Conservation (phyloP, 805 yeast species). For the Blastobotrys mokoenaii region DNA sequence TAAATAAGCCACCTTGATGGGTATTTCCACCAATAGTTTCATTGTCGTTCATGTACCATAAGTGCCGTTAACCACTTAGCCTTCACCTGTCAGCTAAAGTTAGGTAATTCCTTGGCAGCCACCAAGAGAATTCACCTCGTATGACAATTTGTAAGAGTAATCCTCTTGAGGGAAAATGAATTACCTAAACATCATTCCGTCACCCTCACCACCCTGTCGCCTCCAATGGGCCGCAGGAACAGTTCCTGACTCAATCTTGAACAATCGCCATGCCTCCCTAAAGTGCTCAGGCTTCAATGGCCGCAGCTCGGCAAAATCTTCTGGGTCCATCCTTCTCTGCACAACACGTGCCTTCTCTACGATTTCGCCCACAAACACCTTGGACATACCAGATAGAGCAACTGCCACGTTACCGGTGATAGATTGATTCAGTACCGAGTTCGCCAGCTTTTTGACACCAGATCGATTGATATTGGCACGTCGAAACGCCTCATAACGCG, state of each 20-base stretch:
- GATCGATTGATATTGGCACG: conserved; percentile 66
- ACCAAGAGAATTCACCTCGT: too few species aligned
- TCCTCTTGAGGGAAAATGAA: too few species aligned
- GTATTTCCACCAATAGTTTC: too few species aligned
- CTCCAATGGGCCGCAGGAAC: conserved; percentile 62
- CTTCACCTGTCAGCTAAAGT: too few species aligned
- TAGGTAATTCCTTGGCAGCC: too few species aligned
- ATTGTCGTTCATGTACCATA: too few species aligned
- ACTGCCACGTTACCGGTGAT: conserved; percentile 74
- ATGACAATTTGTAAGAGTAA: too few species aligned
- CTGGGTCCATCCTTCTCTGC: conserved; percentile 41
- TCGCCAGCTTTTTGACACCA: conserved; percentile 73
- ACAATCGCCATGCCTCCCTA: conserved; percentile 80
- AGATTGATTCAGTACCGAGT: conserved; percentile 68
- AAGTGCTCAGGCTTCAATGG: conserved; percentile 81
- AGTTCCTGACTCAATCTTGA: conserved; percentile 56
- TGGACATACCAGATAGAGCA: conserved; percentile 77
- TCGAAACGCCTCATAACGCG: conserved; percentile 77
- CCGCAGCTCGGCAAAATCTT: conserved; percentile 14
- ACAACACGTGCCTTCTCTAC: conserved; percentile 73
- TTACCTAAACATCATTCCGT: conserved; percentile 63
- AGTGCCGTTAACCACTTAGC: too few species aligned
- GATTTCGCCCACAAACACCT: conserved; percentile 83
- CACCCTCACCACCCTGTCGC: conserved; percentile 60
- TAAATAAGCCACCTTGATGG: too few species aligned